Base-by-base conservation (phyloP, 805 yeast species). In the Nakazawaea peltata region DNA sequence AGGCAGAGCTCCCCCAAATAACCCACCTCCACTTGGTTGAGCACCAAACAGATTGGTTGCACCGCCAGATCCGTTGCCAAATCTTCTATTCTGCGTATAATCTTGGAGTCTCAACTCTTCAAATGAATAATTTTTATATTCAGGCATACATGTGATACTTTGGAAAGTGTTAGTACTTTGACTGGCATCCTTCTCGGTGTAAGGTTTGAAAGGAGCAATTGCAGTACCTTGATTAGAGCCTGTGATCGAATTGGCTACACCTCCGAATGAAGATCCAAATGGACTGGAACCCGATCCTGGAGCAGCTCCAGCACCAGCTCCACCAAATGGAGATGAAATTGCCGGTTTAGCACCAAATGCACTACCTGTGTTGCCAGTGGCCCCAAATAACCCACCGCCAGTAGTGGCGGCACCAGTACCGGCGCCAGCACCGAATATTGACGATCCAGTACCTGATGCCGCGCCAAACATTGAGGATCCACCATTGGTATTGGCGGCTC, bases 61-160 rank as follows among this genome's bases (percentile, higher is more conserved):
- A 9, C 31, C 31, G 13, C 13, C 45, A 36, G 59, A 64, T 43
- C 65, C 57, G 42, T 63, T 74, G 12, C 84, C 88, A 43, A 44
- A 74, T 41, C 74, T 69, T 50, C 92, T 69, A 36, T 74, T 74
- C 44, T 77, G 82, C 47, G 76, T 74, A 54, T 92, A 92, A 59
- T 92, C 99, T 55, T 81, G 90, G 46, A 71, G 63, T 52, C 99
- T 73, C 56, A 92, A 71, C 54, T 92, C 98, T 56, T 87, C 97
- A 50, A 78, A 72, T 0, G 95, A 83, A 48, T 57, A 83, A 46
- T 77, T 77, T 47, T 70, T 71, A 53, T 90, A 92, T 56, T 86
- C 95, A 4, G 94, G 95, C 97, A 92, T 88, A 30, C 84, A 72
- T 9, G 83, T 65, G 42, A 92, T 81, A 46, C 76, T 76, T 56